Base-by-base conservation (phyloP, 2,329 filamentous ascomycete species). In the Alternaria ethzedia region DNA sequence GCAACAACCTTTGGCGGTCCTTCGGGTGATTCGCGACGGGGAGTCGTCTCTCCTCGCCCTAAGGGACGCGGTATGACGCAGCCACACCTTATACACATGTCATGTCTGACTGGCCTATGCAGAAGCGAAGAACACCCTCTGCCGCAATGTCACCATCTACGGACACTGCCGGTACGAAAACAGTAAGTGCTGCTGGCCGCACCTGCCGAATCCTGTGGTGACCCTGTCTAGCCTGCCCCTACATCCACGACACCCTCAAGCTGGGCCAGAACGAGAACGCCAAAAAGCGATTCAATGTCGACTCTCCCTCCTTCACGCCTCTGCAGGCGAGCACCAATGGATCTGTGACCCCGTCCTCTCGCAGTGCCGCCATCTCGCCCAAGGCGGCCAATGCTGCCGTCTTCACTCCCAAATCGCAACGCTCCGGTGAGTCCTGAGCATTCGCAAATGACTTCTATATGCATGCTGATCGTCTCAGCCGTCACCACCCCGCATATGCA, bases 301-400 rank as follows among this genome's bases (percentile, higher is more conserved):
- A 98, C 75, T 98, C 96, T 9, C 95, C 96, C 12, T 93, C 95
- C 51, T 99, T 99, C 79, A 97, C 93, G 0, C 95, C 95, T 41
- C 82, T 87, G 45, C 81, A 84, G 61, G 78, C 85, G 12, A 82
- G 81, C 62, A 80, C 82, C 26, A 83, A 84, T 72, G 84, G 82
- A 20, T 66, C 74, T 55, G 78, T 78, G 55, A 80, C 86, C 46
- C 80, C 82, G 23, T 81, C 82, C 2, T 76, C 82, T 23, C 93
- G 93, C 80, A 91, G 91, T 73, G 86, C 90, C 10, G 90, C 90
- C 9, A 94, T 98, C 68, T 96, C 94, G 8, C 93, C 94, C 2
- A 94, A 96, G 80, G 91, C 93, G 59, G 94, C 91, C n/a, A 96
- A 88, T 78, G 96, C 95, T 21, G 91, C 93, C 20, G 89, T 92